Base-by-base conservation (phyloP, 179 eudicot genomes). In the Nepenthes alata region DNA sequence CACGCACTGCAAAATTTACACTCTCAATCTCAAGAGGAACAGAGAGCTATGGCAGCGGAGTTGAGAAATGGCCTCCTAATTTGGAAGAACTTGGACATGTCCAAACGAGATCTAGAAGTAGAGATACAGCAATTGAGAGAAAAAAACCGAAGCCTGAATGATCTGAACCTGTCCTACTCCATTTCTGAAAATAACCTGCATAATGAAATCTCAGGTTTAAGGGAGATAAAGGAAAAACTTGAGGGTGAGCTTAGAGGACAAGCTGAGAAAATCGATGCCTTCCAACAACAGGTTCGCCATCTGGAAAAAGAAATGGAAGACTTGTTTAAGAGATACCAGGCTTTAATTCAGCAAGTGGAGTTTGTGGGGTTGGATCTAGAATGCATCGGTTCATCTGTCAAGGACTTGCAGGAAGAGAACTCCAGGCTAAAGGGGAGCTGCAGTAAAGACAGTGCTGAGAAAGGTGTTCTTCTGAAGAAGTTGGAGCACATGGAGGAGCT, bases 21-120 rank as follows among this genome's bases (percentile, higher is more conserved):
- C 57, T 80, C 72, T 35, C 83, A 82, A 66, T 90, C 95, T 59
- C 98, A 86, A 65, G 89, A 85, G 55, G 80, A 89, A 74, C 98
- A 91, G 71, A 83, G 62, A 68, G 78, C 79, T 69, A 72, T 91
- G 35, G 82, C 90, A 35, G n/a, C 55, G 73, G 95, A 91, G 73
- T 87, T 91, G 5, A 71, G 72, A 55, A 79, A 77, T 45, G 87
- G 84, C 64, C 85, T 91, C 5, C 81, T 73, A 66, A 74, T 79
- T 79, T 70, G 89, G 76, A 83, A 83, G 67, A 90, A 80, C 35
- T 50, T 81, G 71, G 85, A 87, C 73, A 71, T 56, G 1, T 53
- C 72, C 68, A 91, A 89, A 72, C 66, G 55, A 37, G 84, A 78
- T 61, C 72, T 91, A 63, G 87, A 89, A 69, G 80, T 58, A 35